A percentile compares a stretch with the other conserved stretches of the same genome.
Evolutionary conservation across 140 eudicot species (phyloP).

Genomic region (Oenanthe javanica): DNA sequence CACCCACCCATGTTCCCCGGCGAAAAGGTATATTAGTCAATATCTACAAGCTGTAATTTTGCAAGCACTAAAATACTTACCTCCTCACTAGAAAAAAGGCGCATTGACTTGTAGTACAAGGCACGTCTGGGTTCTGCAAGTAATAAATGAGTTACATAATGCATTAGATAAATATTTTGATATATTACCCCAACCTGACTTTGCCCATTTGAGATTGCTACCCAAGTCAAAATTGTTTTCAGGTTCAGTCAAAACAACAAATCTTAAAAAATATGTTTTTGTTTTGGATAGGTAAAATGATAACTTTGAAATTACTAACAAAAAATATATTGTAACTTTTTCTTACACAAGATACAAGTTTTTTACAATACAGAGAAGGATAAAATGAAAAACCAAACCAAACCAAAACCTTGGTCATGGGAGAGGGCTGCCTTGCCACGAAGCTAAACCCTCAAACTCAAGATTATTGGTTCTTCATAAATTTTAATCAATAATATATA

Average conservation of each 20-base stretch:
- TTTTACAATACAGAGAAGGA: neutral
- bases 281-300: neutral
- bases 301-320: neutral
- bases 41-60: neutral
- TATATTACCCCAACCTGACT: neutral
- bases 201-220: neutral
- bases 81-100: conserved; percentile 63
- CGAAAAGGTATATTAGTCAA: neutral
- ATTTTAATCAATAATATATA: neutral
- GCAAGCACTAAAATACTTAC: conserved; percentile 25
- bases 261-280: neutral
- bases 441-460: neutral
- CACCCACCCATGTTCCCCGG: neutral
- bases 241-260: neutral
- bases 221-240: neutral
- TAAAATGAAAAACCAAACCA: neutral
- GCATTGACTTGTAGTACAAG: conserved; percentile 63
- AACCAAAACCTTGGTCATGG: neutral
- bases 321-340: neutral
- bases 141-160: conserved; percentile 15
- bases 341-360: neutral
- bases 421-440: neutral
- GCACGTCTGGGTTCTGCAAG: conserved; percentile 78
- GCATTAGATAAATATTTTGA: neutral
- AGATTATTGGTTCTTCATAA: neutral